A percentile compares a stretch with the other conserved stretches of the same genome.
phyloP scores from a whole-genome alignment of 192 early-diverging fungal genomes.

The Backusella parvicylindrica region DNA sequence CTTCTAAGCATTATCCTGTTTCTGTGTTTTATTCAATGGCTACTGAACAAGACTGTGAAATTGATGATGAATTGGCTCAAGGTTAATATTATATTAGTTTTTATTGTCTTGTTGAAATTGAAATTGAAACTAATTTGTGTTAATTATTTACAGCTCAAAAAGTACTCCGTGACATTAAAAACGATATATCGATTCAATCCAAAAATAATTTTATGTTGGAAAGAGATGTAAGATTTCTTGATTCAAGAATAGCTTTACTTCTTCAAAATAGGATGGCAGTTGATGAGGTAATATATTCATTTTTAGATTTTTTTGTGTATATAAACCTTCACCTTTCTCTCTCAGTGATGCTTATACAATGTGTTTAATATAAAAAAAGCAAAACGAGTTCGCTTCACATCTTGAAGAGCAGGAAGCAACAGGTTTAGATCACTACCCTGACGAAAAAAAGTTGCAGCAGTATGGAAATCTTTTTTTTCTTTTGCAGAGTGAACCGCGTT shows the following conservation, averaged over 20 bases:
- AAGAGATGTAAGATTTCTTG: conserved; percentile 88
- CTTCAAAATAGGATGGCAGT: conserved; percentile 94
- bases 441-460: conserved; percentile 75
- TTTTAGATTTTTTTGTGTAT: conserved; percentile 23
- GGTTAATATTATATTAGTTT: conserved; percentile 45
- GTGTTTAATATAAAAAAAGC: conserved; percentile 36
- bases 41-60: conserved; percentile 90
- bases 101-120: not conserved
- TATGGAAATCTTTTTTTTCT: conserved; percentile 94
- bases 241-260: conserved; percentile 86
- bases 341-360: not conserved
- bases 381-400: conserved; percentile 70
- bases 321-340: not conserved
- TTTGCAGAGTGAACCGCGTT: conserved; percentile 83
- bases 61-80: conserved; percentile 89
- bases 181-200: conserved; percentile 87
- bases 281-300: conserved; percentile 60
- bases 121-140: not conserved
- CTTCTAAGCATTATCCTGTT: conserved; percentile 68
- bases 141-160: conserved; percentile 63
- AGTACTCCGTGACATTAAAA: conserved; percentile 79
- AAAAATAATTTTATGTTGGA: conserved; percentile 95
- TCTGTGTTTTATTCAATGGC: conserved; percentile 75
- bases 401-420: conserved; percentile 59
- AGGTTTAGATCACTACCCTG: conserved; percentile 45